Conservation (phyloP, 441 rosid genomes). For the Aleurites moluccanus region DNA sequence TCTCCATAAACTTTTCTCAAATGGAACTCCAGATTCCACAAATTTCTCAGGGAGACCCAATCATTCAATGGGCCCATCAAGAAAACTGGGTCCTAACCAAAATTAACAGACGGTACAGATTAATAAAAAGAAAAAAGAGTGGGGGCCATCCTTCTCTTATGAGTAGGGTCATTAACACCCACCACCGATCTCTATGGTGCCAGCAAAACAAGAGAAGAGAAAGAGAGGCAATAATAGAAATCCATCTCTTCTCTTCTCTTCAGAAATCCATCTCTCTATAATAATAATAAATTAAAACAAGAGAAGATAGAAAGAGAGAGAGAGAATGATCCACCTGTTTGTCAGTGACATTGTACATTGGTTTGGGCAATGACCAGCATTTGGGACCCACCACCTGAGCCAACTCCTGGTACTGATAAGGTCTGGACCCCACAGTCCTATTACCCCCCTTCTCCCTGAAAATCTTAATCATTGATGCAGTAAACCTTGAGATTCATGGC, state of each 20-base stretch:
- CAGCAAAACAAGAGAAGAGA: slow-evolving; percentile 26
- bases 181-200: slow-evolving; percentile 39
- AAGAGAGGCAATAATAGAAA: too few relatives aligned
- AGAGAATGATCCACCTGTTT: slow-evolving; percentile 69
- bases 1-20: too few relatives aligned
- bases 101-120: slow-evolving; percentile 37
- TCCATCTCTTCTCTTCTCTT: too few relatives aligned
- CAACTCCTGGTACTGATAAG: slow-evolving; percentile 67
- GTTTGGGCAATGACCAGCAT: slow-evolving; percentile 57
- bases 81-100: slow-evolving; percentile 19
- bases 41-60: slow-evolving; percentile 35
- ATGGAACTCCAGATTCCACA: slow-evolving; percentile 26
- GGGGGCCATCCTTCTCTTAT: slow-evolving; percentile 11
- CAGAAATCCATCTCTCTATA: not conserved
- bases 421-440: slow-evolving; percentile 35
- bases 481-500: slow-evolving; percentile 43
- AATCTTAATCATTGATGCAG: slow-evolving; percentile 48
- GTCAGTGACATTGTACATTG: slow-evolving; percentile 65
- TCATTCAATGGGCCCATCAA: slow-evolving; percentile 45
- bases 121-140: slow-evolving; percentile 4
- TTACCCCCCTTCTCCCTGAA: slow-evolving; percentile 14
- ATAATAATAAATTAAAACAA: too few relatives aligned
- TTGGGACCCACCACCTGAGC: slow-evolving; percentile 61
- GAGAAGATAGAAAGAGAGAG: too few relatives aligned
- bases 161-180: slow-evolving; percentile 43